Evolutionary conservation across 176 grass and related monocot genomes (phyloP).

Genomic region (Hsuehochloa calcarea): DNA sequence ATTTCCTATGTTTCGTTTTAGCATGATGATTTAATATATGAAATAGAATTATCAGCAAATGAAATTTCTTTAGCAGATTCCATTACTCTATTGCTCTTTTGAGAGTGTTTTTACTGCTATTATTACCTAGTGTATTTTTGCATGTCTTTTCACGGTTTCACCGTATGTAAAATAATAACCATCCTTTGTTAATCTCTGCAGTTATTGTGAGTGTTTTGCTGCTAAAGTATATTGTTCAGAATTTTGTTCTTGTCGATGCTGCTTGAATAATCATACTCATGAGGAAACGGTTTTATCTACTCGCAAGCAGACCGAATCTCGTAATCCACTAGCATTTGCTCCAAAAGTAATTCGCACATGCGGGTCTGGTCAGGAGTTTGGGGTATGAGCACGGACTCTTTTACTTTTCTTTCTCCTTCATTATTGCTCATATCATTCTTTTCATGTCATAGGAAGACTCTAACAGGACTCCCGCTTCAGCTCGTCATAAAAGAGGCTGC

Average conservation of each 20-base stretch:
- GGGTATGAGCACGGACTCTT: conserved; percentile 44
- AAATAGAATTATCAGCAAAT: neutral
- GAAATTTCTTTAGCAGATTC: neutral
- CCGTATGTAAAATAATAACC: neutral
- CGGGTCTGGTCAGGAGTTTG: conserved; percentile 57
- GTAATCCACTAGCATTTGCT: conserved; percentile 98
- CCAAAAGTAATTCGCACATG: conserved; percentile 85
- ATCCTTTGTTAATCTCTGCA: conserved; percentile 38
- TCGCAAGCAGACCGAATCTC: conserved; percentile 86
- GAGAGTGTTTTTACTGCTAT: no score
- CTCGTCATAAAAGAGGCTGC: conserved; percentile 93
- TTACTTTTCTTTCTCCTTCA: conserved; percentile 20
- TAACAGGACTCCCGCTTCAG: conserved; percentile 88
- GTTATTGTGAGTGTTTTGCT: conserved; percentile 93
- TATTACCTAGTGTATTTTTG: no score
- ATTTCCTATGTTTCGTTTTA: neutral
- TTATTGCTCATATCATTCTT: conserved; percentile 29
- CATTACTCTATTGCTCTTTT: no score
- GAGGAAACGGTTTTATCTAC: conserved; percentile 77
- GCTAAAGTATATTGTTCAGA: conserved; percentile 93
- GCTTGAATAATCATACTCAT: conserved; percentile 69
- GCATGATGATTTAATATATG: neutral
- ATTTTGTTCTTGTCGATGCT: conserved; percentile 76
- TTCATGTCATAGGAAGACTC: conserved; percentile 54
- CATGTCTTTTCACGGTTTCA: neutral